These are phyloP conservation scores for Aethionema arabicum DNA, from an alignment of 345 rosid species.

Conservation along the genomic window DNA sequence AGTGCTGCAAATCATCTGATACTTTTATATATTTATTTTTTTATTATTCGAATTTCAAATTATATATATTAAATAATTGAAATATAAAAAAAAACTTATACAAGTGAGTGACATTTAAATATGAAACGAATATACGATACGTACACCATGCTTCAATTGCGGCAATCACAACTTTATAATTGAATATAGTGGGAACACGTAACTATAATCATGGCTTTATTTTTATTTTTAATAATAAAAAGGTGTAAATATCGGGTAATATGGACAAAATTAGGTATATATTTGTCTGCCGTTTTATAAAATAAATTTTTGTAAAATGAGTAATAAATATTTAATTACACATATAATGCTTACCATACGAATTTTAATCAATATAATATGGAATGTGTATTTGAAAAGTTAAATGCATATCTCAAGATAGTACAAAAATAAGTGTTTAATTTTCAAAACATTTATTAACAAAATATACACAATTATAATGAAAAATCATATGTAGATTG, in stretches of 20 bases:
- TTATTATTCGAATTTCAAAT: background rate
- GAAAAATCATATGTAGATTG: too few relatives aligned
- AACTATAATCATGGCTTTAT: constrained; percentile 18
- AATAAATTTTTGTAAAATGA: constrained; percentile 8
- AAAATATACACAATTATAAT: too few relatives aligned
- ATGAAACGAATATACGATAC: constrained; percentile 26
- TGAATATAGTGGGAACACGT: constrained; percentile 27
- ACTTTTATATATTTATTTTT: background rate
- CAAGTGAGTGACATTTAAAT: constrained; percentile 28
- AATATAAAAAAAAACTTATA: constrained; percentile 7
- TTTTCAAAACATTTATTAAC: too few relatives aligned
- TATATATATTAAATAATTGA: background rate
- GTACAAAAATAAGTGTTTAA: too few relatives aligned
- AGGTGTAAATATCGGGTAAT: constrained; percentile 1
- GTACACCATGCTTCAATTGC: constrained; percentile 38
- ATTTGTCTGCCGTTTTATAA: constrained; percentile 27
- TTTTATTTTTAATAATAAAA: background rate
- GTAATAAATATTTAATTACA: constrained; percentile 1
- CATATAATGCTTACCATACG: background rate
- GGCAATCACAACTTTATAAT: constrained; percentile 35
- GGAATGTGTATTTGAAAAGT: background rate
- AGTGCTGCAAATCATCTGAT: background rate
- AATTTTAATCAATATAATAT: background rate
- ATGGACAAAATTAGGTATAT: constrained; percentile 35
- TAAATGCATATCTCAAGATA: background rate